These are phyloP conservation scores for Nakazawaea siamensis DNA, from an alignment of 805 yeast species.

Conservation along the genomic window DNA sequence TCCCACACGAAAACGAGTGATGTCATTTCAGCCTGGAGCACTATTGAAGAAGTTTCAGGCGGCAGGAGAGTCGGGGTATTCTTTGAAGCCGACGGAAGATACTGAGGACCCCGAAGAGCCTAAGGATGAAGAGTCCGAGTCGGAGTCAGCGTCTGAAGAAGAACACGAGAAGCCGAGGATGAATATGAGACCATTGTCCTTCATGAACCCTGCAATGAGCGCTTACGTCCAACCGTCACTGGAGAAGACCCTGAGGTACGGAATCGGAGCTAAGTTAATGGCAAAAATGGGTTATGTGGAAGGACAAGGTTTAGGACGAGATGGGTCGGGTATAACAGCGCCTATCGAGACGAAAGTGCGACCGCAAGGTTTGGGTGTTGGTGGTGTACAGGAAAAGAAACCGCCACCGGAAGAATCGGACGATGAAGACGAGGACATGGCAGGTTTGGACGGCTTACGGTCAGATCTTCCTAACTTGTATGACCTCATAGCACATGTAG, in stretches of 20 bases:
- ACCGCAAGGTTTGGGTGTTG: constrained; percentile 68
- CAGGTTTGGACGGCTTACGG: constrained; percentile 4
- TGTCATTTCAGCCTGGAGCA: no score
- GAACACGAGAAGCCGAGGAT: no score
- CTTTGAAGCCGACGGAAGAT: no score
- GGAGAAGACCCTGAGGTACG: constrained; percentile 36
- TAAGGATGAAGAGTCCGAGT: no score
- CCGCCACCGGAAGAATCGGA: no score
- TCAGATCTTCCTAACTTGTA: constrained; percentile 25
- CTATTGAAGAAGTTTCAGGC: no score
- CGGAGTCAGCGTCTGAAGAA: no score
- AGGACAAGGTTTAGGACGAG: constrained; percentile 80
- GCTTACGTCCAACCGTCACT: constrained; percentile 2
- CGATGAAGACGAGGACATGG: not conserved
- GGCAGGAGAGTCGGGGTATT: no score
- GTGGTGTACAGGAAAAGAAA: constrained; percentile 46
- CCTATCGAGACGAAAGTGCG: constrained; percentile 70
- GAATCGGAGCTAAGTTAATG: constrained; percentile 77
- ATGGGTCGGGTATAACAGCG: constrained; percentile 63
- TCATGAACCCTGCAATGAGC: not conserved
- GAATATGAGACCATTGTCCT: no score
- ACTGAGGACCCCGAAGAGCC: no score
- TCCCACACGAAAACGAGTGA: no score
- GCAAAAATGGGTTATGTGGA: constrained; percentile 79
- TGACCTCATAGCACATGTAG: constrained; percentile 28